Evolutionary conservation across 164 flowering plant genomes (phyloP).

Genomic region (Macadamia integrifolia): DNA sequence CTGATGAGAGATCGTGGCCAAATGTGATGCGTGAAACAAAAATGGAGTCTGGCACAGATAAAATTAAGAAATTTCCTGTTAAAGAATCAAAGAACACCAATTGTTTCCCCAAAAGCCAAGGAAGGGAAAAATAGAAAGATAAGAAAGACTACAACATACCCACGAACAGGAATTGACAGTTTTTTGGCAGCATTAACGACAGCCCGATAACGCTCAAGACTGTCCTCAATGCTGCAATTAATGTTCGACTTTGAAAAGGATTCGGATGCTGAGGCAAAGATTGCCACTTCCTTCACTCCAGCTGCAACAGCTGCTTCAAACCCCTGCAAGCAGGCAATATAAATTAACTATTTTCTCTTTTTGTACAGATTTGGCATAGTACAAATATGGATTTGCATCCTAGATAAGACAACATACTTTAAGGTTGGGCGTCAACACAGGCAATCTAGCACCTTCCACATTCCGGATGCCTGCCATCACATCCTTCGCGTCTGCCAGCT

Average conservation of each 20-base stretch:
- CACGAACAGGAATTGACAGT: constrained; percentile 84
- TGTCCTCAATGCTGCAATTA: constrained; percentile 89
- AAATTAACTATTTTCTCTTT: constrained; percentile 6
- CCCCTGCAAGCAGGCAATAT: constrained; percentile 44
- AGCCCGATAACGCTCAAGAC: constrained; percentile 71
- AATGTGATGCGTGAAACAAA: no score
- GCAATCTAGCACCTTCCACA: constrained; percentile 62
- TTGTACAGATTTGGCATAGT: background rate
- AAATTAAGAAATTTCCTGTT: no score
- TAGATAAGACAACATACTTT: constrained; percentile 43
- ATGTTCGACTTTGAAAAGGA: constrained; percentile 92
- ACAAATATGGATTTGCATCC: background rate
- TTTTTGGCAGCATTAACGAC: constrained; percentile 75
- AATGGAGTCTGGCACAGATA: no score
- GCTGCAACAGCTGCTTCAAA: constrained; percentile 93
- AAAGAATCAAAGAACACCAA: background rate
- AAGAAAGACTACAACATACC: constrained; percentile 38
- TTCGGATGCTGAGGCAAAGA: constrained; percentile 97
- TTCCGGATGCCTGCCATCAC: constrained; percentile 65
- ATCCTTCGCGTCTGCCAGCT: constrained; percentile 95
- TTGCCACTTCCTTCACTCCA: constrained; percentile 92
- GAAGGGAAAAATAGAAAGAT: background rate
- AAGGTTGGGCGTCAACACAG: constrained; percentile 85
- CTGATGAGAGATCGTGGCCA: no score
- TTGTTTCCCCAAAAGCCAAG: background rate